Evolutionary conservation across 345 rosid genomes (phyloP).

Genomic region (Capsella bursapastoris): DNA sequence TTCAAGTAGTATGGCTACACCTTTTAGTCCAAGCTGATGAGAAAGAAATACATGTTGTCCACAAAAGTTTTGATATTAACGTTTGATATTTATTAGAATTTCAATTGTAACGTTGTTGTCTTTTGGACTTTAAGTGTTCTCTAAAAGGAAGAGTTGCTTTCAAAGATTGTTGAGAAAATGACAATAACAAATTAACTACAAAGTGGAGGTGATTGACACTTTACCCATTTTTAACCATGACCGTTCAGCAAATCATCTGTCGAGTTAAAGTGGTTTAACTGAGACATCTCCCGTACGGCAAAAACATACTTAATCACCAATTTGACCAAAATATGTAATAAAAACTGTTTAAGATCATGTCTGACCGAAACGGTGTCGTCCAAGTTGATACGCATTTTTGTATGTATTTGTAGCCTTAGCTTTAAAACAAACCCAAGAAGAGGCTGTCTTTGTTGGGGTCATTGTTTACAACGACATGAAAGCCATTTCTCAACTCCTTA

Average conservation of each 20-base stretch:
- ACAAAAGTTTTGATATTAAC: neutral
- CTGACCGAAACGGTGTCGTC: slow-evolving; percentile 9
- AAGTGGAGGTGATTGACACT: slow-evolving; percentile 27
- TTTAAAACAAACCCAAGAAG: slow-evolving; percentile 37
- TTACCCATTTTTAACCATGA: slow-evolving; percentile 24
- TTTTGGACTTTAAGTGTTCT: slow-evolving; percentile 6
- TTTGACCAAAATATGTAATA: slow-evolving; percentile 15
- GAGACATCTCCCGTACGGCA: slow-evolving; percentile 9
- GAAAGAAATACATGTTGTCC: neutral
- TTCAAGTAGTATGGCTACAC: neutral
- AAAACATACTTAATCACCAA: slow-evolving; percentile 8
- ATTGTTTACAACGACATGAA: slow-evolving; percentile 43
- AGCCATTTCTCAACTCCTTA: slow-evolving; percentile 45
- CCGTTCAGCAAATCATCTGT: slow-evolving; percentile 24
- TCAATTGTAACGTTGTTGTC: slow-evolving; percentile 8
- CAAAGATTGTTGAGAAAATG: slow-evolving; percentile 37
- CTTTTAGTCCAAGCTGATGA: slow-evolving; percentile 5
- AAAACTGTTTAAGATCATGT: neutral
- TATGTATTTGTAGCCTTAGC: slow-evolving; percentile 25
- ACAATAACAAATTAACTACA: slow-evolving; percentile 40
- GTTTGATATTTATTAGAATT: neutral
- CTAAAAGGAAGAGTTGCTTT: slow-evolving; percentile 21
- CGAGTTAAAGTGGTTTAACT: slow-evolving; percentile 20
- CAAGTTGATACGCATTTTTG: slow-evolving; percentile 9
- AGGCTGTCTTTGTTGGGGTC: slow-evolving; percentile 38